Evolutionary conservation across 768 basidiomycete species (phyloP), one percentile per base, ranked within the genome.

Genomic region (Phylloporus scabripes): DNA sequence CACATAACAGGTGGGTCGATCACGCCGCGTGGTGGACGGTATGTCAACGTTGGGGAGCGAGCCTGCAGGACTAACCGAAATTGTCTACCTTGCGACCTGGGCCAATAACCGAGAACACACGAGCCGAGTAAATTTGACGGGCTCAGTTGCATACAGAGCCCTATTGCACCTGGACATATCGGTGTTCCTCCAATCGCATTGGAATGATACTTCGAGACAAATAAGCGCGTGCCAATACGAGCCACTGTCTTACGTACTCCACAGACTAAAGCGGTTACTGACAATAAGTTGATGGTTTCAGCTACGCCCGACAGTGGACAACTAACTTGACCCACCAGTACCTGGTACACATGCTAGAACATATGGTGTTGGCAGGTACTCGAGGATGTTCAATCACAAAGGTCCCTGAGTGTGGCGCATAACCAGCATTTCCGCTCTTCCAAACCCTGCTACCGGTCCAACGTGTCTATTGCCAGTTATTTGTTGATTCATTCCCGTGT

Each of bases 141-240:
- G n/a, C 66, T 94, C 92, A 44, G 90, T 89, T 52, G 85, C 86
- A 68, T 93, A 94, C 29, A 93, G 91, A 0, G 77, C 66, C 67
- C 83, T 89, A 50, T 66, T 67, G 67, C 90, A 92, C 61, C 80
- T 69, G 90, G 85, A 62, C 90, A 93, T 45, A 72, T 67, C 23
- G 86, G 79, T 4, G 80, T 80, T 37, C 82, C 85, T 52, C 83
- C 82, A 59, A 84, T 88, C 3, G 83, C 78, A 62, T 83, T 23
- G 21, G 81, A 83, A 87, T 88, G 53, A 45, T 61, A 36, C 20
- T 17, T 36, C 40, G 17, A 15, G 24, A 23, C 58, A 29, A 58
- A 23, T 23, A 23, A 28, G 49, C 9, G 29, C 32, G 38, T 21
- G 49, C n/a, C n/a, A n/a, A 5, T 9, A 32, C 14, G 21, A 42